These are phyloP conservation scores for Eragrostis nindensis DNA, from an alignment of 176 grass and related monocot species.

Conservation along the genomic window DNA sequence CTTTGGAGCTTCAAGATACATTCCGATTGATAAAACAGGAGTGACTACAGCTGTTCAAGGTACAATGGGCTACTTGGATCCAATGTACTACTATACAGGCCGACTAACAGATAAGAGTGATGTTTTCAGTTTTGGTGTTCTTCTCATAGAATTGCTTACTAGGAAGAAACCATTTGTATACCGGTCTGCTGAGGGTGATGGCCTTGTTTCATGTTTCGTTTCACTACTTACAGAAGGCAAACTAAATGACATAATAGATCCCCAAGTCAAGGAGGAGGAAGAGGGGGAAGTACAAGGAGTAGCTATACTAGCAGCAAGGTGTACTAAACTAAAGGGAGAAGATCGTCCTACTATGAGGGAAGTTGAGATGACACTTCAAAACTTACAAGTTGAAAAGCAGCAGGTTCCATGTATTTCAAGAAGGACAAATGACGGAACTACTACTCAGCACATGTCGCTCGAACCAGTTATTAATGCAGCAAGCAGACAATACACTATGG, in stretches of 20 bases:
- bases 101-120: conserved; percentile 20
- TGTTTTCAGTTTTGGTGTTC: conserved; percentile 28
- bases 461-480: not conserved
- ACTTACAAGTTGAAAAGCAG: not conserved
- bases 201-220: not conserved
- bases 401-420: not conserved
- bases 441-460: not conserved
- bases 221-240: not conserved
- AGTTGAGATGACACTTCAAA: conserved; percentile 35
- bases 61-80: conserved; percentile 13
- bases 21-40: conserved; percentile 40
- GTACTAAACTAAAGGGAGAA: conserved; percentile 37
- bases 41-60: conserved; percentile 52
- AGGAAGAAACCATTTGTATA: conserved; percentile 1
- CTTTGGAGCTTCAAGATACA: conserved; percentile 61
- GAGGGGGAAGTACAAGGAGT: conserved; percentile 31
- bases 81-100: not conserved
- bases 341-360: conserved; percentile 27
- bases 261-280: conserved; percentile 5
- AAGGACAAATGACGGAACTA: not conserved
- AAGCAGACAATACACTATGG: conserved; percentile 31
- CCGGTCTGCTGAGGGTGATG: not conserved
- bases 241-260: not conserved
- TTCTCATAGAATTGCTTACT: conserved; percentile 18
- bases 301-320: conserved; percentile 23